A percentile compares a stretch with the other conserved stretches of the same genome.
These are phyloP conservation scores for Lycium barbarum DNA, from an alignment of 257 asterid genomes.

Conservation along the genomic window DNA sequence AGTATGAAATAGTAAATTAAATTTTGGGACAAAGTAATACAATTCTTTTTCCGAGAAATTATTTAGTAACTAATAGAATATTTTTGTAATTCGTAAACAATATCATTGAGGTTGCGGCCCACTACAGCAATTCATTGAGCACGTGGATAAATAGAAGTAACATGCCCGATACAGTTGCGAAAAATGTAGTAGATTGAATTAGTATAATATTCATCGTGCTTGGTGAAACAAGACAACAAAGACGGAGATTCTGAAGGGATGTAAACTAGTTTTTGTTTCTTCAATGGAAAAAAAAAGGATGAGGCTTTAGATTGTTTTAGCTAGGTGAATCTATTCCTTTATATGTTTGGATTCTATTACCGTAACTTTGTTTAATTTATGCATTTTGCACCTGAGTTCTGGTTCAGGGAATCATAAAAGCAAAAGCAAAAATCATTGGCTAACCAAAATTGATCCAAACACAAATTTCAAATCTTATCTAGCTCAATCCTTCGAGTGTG, in stretches of 20 bases:
- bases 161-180: not conserved
- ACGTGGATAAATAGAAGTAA: not conserved
- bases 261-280: not conserved
- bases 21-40: too few species aligned
- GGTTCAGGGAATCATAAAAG: not conserved
- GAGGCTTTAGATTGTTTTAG: not conserved
- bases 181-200: not conserved
- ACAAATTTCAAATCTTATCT: too few species aligned
- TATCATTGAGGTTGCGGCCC: not conserved
- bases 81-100: not conserved
- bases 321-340: not conserved
- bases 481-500: too few species aligned
- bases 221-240: not conserved
- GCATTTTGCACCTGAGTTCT: not conserved
- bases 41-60: not conserved
- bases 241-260: not conserved
- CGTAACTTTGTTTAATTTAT: not conserved
- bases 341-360: not conserved
- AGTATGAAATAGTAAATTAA: too few species aligned
- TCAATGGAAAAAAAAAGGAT: not conserved
- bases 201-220: constrained; percentile 1
- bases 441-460: not conserved
- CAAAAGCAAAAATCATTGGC: not conserved
- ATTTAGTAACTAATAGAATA: not conserved
- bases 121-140: constrained; percentile 20